A percentile compares a stretch with the other conserved stretches of the same genome.
phyloP scores from a whole-genome alignment of 768 basidiomycete genomes.

The Serendipita sp. region DNA sequence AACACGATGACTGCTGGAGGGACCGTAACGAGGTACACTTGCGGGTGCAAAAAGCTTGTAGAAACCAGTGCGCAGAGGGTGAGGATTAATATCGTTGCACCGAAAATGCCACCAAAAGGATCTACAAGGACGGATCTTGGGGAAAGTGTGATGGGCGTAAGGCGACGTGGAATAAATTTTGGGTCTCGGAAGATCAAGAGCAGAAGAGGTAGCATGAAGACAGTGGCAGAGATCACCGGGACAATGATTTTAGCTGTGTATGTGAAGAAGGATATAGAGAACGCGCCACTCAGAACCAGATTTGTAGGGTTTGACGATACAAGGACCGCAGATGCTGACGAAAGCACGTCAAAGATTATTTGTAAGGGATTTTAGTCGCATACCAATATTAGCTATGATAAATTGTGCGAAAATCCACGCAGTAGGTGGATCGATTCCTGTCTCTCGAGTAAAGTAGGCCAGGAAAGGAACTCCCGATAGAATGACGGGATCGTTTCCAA shows the following conservation, averaged over 20 bases:
- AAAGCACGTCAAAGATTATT: conserved; percentile 42
- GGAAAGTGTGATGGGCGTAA: conserved; percentile 18
- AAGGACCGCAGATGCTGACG: conserved; percentile 41
- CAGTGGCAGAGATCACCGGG: conserved; percentile 53
- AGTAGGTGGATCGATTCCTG: conserved; percentile 26
- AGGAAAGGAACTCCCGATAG: conserved; percentile 83
- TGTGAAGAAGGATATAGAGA: conserved; percentile 53
- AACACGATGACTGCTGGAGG: conserved; percentile 67
- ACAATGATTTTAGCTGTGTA: conserved; percentile 74
- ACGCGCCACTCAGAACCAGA: conserved; percentile 79
- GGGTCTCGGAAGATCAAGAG: conserved; percentile 38
- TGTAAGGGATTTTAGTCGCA: background rate
- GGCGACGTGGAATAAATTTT: conserved; percentile 35
- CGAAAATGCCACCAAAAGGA: conserved; percentile 56
- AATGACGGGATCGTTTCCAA: conserved; percentile 93
- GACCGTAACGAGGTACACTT: conserved; percentile 71
- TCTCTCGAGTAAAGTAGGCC: conserved; percentile 68
- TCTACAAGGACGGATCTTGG: conserved; percentile 54
- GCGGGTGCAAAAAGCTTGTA: conserved; percentile 56
- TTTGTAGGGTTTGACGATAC: conserved; percentile 92
- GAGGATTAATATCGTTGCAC: conserved; percentile 43
- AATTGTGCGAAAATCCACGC: conserved; percentile 31
- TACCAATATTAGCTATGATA: conserved; percentile 18
- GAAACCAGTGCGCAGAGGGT: conserved; percentile 63
- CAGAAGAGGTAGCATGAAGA: conserved; percentile 44